phyloP scores from a whole-genome alignment of 345 rosid genomes.

The Schrenkiella parvula region DNA sequence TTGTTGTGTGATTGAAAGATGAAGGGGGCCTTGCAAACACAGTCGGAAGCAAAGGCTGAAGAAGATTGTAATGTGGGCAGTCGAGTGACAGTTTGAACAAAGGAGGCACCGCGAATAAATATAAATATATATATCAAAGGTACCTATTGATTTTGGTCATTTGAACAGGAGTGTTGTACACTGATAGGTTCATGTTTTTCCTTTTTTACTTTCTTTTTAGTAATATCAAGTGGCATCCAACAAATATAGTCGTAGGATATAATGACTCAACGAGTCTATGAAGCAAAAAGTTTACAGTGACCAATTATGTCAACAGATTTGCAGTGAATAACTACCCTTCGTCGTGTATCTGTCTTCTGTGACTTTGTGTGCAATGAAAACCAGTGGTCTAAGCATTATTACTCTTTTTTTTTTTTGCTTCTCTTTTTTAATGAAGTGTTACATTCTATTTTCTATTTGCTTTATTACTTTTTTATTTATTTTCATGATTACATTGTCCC shows the following conservation, averaged over 20 bases:
- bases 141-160: background rate
- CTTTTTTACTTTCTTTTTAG: conserved; percentile 13
- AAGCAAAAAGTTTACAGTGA: conserved; percentile 28
- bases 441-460: conserved; percentile 24
- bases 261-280: conserved; percentile 30
- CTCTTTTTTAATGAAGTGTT: conserved; percentile 14
- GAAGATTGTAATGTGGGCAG: conserved; percentile 24
- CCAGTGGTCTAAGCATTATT: conserved; percentile 35
- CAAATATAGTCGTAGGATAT: conserved; percentile 34
- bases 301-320: conserved; percentile 34
- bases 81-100: conserved; percentile 44
- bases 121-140: background rate
- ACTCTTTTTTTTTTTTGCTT: conserved; percentile 27
- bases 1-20: conserved; percentile 19
- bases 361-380: conserved; percentile 28
- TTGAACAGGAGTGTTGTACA: conserved; percentile 19
- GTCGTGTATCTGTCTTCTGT: conserved; percentile 35
- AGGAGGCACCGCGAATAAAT: conserved; percentile 35
- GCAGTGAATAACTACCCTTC: conserved; percentile 34
- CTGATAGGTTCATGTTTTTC: conserved; percentile 33
- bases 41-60: conserved; percentile 9
- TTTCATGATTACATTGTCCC: conserved; percentile 45
- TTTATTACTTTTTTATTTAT: conserved; percentile 1
- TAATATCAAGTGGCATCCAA: conserved; percentile 25
- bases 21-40: conserved; percentile 41